phyloP scores from a whole-genome alignment of 2,329 filamentous ascomycete genomes.

The Cladosporium sp. region DNA sequence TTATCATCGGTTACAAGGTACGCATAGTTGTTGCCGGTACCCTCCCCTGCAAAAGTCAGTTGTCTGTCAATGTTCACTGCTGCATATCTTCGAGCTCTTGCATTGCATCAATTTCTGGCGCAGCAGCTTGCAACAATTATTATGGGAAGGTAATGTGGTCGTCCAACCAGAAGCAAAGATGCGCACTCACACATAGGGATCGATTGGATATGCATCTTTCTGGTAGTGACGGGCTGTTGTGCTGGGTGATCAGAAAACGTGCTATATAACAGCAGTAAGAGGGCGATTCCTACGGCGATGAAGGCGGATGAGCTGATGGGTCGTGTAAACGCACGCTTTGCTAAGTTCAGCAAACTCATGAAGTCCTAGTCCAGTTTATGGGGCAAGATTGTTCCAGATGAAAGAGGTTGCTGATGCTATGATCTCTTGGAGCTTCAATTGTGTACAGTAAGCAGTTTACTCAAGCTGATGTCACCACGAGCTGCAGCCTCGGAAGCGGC shows the following conservation, averaged over 20 bases:
- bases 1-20: slow-evolving; percentile 56
- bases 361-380: neutral
- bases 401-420: too few relatives aligned
- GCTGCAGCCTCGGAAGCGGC: neutral
- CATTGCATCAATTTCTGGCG: too few relatives aligned
- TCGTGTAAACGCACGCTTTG: slow-evolving; percentile 6
- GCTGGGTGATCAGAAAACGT: neutral
- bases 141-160: too few relatives aligned
- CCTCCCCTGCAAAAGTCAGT: slow-evolving; percentile 57
- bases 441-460: neutral
- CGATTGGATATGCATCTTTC: slow-evolving; percentile 74
- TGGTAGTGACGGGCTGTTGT: neutral
- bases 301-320: neutral
- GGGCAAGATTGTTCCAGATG: too few relatives aligned
- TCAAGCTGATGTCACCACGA: neutral
- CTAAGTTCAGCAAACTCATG: slow-evolving; percentile 6
- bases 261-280: neutral
- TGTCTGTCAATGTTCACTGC: too few relatives aligned
- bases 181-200: slow-evolving; percentile 75
- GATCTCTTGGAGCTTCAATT: neutral
- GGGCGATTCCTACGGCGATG: slow-evolving; percentile 2
- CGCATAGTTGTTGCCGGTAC: slow-evolving; percentile 76
- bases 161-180: neutral
- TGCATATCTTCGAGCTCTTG: neutral
- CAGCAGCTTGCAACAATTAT: too few relatives aligned